Evolutionary conservation across 768 basidiomycete species (phyloP), one percentile per base, ranked within the genome.

Genomic region (Lyophyllum semitale): DNA sequence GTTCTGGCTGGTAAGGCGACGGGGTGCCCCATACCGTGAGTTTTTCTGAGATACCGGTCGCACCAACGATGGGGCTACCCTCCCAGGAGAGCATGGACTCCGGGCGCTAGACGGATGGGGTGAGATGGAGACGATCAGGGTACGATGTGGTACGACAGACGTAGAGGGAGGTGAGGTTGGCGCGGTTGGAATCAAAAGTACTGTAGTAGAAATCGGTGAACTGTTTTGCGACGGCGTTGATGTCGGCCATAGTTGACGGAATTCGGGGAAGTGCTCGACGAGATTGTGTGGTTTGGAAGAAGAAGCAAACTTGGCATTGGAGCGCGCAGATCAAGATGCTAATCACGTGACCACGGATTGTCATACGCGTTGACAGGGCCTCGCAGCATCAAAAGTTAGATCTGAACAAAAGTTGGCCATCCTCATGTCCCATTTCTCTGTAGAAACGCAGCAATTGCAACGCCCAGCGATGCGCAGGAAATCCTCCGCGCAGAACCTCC

Each of bases 21-120:
- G n/a, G 20, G 52, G 26, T n/a, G 49, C 29, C 48, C 50, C 53
- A 62, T 66, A 95, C 95, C 33, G 70, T 75, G 41, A 98, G 77
- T 71, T 98, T 95, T 66, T 88, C 84, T 17, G 77, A 60, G 69
- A 96, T 94, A 18, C 60, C 64, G 0, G 9, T 5, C 1, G 59
- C 68, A 17, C 95, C 93, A 49, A 79, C 75, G 59, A 85, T 71
- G 20, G 78, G 84, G 27, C 62, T 41, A 13, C 80, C 81, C 73
- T 98, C 95, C 72, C 83, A 98, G 7, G 88, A 83, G 65, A 98
- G 74, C 92, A 95, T 96, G 11, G 95, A 98, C 50, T 63, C 45
- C 12, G 77, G 73, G 57, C 94, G 85, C 96, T 98, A 69, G 38
- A 63, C 51, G 59, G 66, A 66, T 65, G 35, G 52, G 60, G 56